Conservation (phyloP, 164 flowering plant genomes). For the Liquidambar formosana region DNA sequence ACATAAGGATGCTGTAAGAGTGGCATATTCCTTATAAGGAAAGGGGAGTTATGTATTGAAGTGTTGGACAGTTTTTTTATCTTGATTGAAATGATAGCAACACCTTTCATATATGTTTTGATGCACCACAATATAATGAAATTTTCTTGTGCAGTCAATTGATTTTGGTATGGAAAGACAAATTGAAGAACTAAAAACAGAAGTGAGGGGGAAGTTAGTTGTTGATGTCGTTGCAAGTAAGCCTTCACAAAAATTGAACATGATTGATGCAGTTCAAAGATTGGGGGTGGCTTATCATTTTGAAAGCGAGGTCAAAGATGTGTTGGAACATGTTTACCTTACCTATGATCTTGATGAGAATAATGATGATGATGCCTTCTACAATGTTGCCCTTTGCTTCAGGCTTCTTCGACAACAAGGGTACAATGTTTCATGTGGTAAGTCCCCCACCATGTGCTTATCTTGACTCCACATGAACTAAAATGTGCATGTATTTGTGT, state of each 20-base stretch:
- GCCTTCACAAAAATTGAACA: neutral
- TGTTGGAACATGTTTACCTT: neutral
- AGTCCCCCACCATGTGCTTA: neutral
- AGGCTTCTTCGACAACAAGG: conserved; percentile 22
- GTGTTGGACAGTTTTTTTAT: no score
- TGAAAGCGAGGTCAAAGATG: neutral
- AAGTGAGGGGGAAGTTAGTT: neutral
- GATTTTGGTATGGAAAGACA: neutral
- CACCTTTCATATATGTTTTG: no score
- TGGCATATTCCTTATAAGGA: no score
- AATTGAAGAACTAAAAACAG: neutral
- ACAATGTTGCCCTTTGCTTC: conserved; percentile 8
- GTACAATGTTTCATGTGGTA: conserved; percentile 11
- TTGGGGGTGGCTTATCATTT: conserved; percentile 7
- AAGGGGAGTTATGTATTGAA: no score
- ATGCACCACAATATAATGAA: no score
- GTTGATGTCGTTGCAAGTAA: no score
- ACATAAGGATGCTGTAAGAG: no score
- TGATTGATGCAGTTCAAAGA: neutral
- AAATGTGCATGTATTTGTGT: no score
- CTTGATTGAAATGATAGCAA: no score
- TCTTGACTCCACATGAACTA: no score
- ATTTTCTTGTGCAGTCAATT: no score
- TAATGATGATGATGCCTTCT: neutral
- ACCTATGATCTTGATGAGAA: neutral